Evolutionary conservation across 2,329 filamentous ascomycete species (phyloP).

Genomic region (Chrysoporthe cubensis): DNA sequence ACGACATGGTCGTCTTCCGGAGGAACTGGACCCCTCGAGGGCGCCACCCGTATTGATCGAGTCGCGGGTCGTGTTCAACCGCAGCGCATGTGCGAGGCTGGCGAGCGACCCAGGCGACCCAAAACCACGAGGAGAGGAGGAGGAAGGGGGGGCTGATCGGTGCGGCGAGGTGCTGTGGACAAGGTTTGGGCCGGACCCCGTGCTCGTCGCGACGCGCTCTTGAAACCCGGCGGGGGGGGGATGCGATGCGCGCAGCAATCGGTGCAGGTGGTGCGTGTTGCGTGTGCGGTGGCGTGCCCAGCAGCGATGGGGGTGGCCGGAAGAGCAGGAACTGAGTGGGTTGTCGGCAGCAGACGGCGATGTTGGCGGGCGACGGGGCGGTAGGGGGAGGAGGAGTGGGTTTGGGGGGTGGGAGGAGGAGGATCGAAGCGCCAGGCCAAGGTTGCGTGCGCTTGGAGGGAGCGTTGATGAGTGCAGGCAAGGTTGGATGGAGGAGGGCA

Average conservation of each 20-base stretch:
- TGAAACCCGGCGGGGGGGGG: not conserved
- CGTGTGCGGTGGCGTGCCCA: not conserved
- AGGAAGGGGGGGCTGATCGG: conserved; percentile 2
- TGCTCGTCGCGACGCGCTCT: conserved; percentile 25
- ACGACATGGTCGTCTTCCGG: conserved; percentile 23
- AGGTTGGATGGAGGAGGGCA: not conserved
- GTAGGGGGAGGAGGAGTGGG: not conserved
- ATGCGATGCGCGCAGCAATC: conserved; percentile 2
- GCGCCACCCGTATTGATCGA: conserved; percentile 1
- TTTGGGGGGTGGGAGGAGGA: not conserved
- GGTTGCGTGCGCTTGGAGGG: not conserved
- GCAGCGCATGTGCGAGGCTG: conserved; percentile 6
- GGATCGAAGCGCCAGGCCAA: not conserved
- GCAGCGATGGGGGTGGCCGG: not conserved
- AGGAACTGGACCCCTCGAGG: not conserved
- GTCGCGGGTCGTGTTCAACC: not conserved
- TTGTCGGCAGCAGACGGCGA: not conserved
- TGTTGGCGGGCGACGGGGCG: not conserved
- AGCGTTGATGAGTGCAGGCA: not conserved
- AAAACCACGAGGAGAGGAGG: not conserved
- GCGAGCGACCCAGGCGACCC: not conserved
- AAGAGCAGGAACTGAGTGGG: not conserved
- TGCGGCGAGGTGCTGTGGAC: conserved; percentile 2
- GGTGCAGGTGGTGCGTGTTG: not conserved
- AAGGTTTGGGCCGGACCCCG: conserved; percentile 10